Evolutionary conservation across 306 rosid genomes (phyloP), one percentile per base, ranked within the genome.

Genomic region (Macrotyloma uniflorum): DNA sequence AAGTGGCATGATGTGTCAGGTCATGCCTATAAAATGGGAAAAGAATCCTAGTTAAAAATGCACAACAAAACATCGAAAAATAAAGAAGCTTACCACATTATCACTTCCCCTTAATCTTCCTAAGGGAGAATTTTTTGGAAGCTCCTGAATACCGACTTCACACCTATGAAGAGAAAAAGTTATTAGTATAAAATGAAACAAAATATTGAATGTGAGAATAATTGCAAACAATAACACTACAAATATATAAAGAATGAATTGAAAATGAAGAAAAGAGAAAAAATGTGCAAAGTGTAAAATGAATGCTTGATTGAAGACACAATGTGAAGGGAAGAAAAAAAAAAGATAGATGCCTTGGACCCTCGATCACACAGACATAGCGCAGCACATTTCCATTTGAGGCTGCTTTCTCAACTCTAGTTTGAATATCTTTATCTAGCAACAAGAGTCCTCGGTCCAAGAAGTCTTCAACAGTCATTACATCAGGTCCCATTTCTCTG

Each of bases 61-160:
- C 45, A 20, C 8, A 32, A 58, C 40, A 67, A n/a, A 8, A 64
- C 32, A 18, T 16, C 13, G 30, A 61, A 40, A 73, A 70, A 70
- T 54, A 65, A 58, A 65, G 57, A 81, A 59, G 76, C 87, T 74
- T 87, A 90, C 98, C 91, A 94, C 89, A 84, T 92, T 94, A 83
- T 94, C 97, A 83, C 98, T 94, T 89, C 98, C 98, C 87, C 90
- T 89, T 67, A 94, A 83, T 81, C 97, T 90, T 88, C 98, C 98
- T 24, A 92, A 46, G 38, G 97, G 77, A 86, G 97, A 92, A 87
- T 88, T 84, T 86, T 77, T 86, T 0, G 91, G 89, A 79, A 94
- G 84, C 87, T 90, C 98, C 73, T 87, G 97, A 85, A 94, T 85
- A 80, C 97, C 97, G 75, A 92, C 97, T 87, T 92, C 93, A 90